Evolutionary conservation across 495 filamentous ascomycete species (phyloP).

Genomic region (Mytilinidion resinicola): DNA sequence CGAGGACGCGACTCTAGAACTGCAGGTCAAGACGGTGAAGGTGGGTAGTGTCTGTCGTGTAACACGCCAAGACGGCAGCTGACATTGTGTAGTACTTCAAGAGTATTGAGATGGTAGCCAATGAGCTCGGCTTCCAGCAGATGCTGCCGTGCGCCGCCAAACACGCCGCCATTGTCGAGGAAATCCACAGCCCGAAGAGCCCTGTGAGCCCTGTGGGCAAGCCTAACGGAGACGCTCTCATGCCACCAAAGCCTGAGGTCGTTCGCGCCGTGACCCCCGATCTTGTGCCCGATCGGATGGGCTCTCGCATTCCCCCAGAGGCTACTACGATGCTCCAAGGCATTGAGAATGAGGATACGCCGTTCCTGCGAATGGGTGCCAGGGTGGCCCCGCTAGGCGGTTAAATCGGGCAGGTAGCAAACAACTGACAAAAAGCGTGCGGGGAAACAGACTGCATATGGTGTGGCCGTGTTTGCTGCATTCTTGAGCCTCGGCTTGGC

Average conservation of each 20-base stretch:
- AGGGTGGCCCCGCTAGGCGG: slow-evolving; percentile 4
- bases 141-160: slow-evolving; percentile 44
- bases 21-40: slow-evolving; percentile 83
- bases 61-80: neutral
- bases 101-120: slow-evolving; percentile 56
- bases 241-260: slow-evolving; percentile 20
- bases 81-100: slow-evolving; percentile 56
- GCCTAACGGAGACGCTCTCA: slow-evolving; percentile 8
- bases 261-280: slow-evolving; percentile 24
- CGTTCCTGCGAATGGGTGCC: slow-evolving; percentile 4
- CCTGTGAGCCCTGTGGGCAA: neutral
- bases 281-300: slow-evolving; percentile 24
- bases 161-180: slow-evolving; percentile 34
- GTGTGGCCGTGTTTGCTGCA: no score
- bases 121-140: slow-evolving; percentile 52
- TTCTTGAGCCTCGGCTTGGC: no score
- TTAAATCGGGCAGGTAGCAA: neutral
- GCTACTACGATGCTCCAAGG: neutral
- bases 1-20: slow-evolving; percentile 75
- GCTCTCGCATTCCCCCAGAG: slow-evolving; percentile 4
- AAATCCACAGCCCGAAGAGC: slow-evolving; percentile 24
- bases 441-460: no score
- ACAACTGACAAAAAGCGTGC: no score
- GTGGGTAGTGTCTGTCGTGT: slow-evolving; percentile 31
- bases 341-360: neutral